Evolutionary conservation across 768 basidiomycete genomes (phyloP).

Genomic region (Candolleomyces aberdarensis): DNA sequence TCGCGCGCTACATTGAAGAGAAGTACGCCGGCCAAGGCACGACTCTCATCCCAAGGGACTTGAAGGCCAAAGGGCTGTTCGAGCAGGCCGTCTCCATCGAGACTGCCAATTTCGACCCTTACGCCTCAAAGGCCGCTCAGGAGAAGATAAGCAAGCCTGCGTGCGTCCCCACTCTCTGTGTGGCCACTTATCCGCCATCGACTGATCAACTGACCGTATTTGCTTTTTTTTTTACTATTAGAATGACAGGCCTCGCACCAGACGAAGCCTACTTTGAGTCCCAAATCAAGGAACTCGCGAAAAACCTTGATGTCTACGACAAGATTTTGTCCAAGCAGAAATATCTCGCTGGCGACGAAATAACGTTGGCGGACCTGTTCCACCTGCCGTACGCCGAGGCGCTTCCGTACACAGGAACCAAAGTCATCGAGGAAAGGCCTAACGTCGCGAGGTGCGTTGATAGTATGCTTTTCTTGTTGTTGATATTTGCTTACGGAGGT

Average conservation of each 20-base stretch:
- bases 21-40: too few relatives aligned
- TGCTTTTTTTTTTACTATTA: not conserved
- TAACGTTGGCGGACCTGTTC: constrained; percentile 58
- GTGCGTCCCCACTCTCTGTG: not conserved
- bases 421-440: constrained; percentile 20
- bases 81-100: too few relatives aligned
- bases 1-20: too few relatives aligned
- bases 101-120: too few relatives aligned
- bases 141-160: not conserved
- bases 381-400: constrained; percentile 43
- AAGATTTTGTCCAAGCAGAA: constrained; percentile 50
- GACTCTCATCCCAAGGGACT: too few relatives aligned
- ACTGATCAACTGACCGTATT: too few relatives aligned
- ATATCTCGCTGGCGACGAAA: constrained; percentile 54
- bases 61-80: too few relatives aligned
- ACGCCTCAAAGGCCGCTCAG: too few relatives aligned
- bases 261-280: constrained; percentile 28
- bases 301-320: constrained; percentile 52
- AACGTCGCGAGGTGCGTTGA: not conserved
- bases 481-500: too few relatives aligned
- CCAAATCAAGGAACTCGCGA: not conserved
- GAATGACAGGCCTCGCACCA: constrained; percentile 19
- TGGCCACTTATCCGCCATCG: too few relatives aligned
- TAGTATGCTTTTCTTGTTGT: too few relatives aligned
- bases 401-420: constrained; percentile 18